These are phyloP conservation scores for Aotearoamyces nothofagi DNA, from an alignment of 2,329 filamentous ascomycete species.

Conservation along the genomic window DNA sequence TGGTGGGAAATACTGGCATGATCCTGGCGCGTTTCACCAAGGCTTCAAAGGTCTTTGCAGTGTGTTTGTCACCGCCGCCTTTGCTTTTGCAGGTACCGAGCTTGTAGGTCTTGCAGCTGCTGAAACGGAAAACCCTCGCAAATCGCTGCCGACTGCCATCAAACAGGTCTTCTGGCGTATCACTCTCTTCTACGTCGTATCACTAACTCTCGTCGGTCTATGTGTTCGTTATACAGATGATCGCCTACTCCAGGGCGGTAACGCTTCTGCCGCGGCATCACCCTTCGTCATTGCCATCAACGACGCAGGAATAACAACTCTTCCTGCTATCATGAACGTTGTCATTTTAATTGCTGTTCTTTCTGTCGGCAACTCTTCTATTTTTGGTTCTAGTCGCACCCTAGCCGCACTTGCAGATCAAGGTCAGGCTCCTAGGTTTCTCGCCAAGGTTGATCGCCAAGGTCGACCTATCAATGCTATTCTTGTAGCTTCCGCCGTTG, in stretches of 20 bases:
- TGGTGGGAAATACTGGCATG: slow-evolving; percentile 59
- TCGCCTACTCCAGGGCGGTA: no score
- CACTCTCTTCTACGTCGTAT: slow-evolving; percentile 27
- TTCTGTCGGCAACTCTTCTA: slow-evolving; percentile 34
- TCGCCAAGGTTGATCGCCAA: slow-evolving; percentile 42
- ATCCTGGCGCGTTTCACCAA: slow-evolving; percentile 73
- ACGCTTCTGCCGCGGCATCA: slow-evolving; percentile 21
- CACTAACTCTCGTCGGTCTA: slow-evolving; percentile 25
- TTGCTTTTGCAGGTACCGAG: slow-evolving; percentile 63
- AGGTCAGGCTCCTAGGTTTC: slow-evolving; percentile 36
- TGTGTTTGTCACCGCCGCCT: slow-evolving; percentile 63
- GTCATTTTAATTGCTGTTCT: slow-evolving; percentile 35
- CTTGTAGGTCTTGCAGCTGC: slow-evolving; percentile 64
- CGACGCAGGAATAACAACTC: slow-evolving; percentile 31
- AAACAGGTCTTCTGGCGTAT: slow-evolving; percentile 97
- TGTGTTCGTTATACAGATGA: slow-evolving; percentile 41
- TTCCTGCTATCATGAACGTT: slow-evolving; percentile 37
- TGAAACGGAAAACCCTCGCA: slow-evolving; percentile 64
- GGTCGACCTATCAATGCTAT: slow-evolving; percentile 44
- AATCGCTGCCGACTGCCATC: slow-evolving; percentile 71
- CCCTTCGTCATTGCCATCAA: slow-evolving; percentile 36
- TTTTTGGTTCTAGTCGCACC: slow-evolving; percentile 32
- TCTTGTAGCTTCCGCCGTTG: slow-evolving; percentile 34
- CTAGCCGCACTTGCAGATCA: slow-evolving; percentile 31
- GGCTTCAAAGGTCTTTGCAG: slow-evolving; percentile 73